A percentile compares a stretch with the other conserved stretches of the same genome.
Conservation (phyloP, 2,329 filamentous ascomycete species). For the Diaporthe sp. region DNA sequence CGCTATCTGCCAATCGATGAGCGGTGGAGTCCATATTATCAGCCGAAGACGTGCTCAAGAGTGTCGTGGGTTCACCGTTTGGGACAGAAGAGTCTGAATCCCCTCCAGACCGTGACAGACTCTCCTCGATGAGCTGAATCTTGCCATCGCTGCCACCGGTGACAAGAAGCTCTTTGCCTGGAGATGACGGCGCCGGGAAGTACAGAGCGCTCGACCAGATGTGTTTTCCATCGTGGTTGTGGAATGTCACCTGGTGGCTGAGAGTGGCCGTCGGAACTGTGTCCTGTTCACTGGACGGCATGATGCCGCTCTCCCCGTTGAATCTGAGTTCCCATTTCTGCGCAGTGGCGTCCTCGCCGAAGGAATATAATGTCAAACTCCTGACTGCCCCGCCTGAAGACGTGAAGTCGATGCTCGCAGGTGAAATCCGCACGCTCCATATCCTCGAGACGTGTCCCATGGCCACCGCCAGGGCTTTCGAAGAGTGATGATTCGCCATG, state of each 20-base stretch:
- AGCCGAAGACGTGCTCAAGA: neutral
- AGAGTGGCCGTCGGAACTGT: slow-evolving; percentile 51
- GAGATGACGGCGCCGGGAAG: slow-evolving; percentile 44
- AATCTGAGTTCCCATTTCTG: slow-evolving; percentile 76
- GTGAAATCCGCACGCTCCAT: slow-evolving; percentile 81
- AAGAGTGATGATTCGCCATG: slow-evolving; percentile 41
- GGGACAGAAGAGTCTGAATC: slow-evolving; percentile 4
- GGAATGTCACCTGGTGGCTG: slow-evolving; percentile 66
- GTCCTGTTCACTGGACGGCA: slow-evolving; percentile 19
- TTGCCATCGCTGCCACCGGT: slow-evolving; percentile 90
- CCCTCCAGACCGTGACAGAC: slow-evolving; percentile 14
- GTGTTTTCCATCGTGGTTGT: slow-evolving; percentile 87
- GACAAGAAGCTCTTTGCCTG: slow-evolving; percentile 57
- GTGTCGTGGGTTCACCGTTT: neutral
- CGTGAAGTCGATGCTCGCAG: slow-evolving; percentile 32
- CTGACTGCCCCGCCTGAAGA: slow-evolving; percentile 5
- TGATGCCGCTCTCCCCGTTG: slow-evolving; percentile 38
- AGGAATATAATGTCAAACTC: slow-evolving; percentile 69
- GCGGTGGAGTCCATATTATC: neutral
- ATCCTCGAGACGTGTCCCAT: slow-evolving; percentile 94
- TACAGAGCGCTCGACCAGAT: slow-evolving; percentile 80
- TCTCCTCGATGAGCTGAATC: slow-evolving; percentile 60
- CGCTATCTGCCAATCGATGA: neutral
- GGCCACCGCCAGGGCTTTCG: slow-evolving; percentile 72
- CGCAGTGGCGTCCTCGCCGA: slow-evolving; percentile 86